Conservation (phyloP, 805 yeast genomes). For the Naumovozyma castellii region DNA sequence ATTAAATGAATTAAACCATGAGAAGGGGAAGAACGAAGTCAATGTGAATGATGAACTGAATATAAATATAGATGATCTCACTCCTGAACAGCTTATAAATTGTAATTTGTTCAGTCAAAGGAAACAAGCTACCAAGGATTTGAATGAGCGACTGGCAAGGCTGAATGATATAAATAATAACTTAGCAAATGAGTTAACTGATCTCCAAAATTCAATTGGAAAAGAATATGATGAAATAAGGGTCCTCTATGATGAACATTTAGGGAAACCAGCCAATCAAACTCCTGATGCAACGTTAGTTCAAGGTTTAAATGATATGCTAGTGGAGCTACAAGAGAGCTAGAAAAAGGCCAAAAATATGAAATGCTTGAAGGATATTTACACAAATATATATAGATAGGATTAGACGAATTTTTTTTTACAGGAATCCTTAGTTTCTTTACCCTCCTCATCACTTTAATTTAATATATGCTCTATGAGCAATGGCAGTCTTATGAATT, state of each 20-base stretch:
- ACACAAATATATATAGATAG: too few relatives aligned
- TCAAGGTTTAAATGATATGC: constrained; percentile 23
- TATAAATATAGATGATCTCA: constrained; percentile 16
- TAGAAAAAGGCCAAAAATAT: too few relatives aligned
- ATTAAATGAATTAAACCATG: constrained; percentile 7
- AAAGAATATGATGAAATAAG: constrained; percentile 17
- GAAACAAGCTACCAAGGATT: constrained; percentile 12
- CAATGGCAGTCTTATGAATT: constrained; percentile 79
- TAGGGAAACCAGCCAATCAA: constrained; percentile 17
- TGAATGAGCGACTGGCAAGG: constrained; percentile 16
- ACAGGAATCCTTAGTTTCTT: too few relatives aligned
- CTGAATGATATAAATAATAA: constrained; percentile 16
- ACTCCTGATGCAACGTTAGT: constrained; percentile 16
- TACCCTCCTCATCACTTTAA: constrained; percentile 30
- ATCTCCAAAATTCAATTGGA: constrained; percentile 14
- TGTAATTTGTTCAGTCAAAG: constrained; percentile 21
- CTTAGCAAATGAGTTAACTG: constrained; percentile 18
- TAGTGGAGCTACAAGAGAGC: constrained; percentile 17
- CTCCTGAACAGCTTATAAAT: constrained; percentile 19
- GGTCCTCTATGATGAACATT: constrained; percentile 11
- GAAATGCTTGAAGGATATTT: too few relatives aligned
- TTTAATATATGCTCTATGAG: constrained; percentile 73
- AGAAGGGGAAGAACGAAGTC: not conserved
- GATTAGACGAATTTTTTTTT: too few relatives aligned
- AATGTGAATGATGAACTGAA: constrained; percentile 3